These are phyloP conservation scores for Cercophora sp. DNA, from an alignment of 495 filamentous ascomycete genomes.

Conservation along the genomic window DNA sequence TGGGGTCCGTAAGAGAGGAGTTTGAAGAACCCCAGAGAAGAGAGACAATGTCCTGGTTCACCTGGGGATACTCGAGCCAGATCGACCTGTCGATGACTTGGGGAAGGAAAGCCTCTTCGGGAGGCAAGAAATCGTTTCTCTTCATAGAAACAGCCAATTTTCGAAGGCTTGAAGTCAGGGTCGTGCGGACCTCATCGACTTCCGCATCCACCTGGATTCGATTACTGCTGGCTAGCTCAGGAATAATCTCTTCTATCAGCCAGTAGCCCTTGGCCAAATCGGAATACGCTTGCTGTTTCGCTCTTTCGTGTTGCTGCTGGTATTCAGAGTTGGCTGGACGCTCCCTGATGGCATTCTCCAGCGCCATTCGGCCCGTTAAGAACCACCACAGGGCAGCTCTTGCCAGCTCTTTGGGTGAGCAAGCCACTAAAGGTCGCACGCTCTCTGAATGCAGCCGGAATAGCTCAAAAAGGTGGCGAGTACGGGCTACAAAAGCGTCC, in stretches of 20 bases:
- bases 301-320: slow-evolving; percentile 36
- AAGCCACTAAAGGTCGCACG: slow-evolving; percentile 57
- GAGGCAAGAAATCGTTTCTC: slow-evolving; percentile 68
- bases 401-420: slow-evolving; percentile 60
- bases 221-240: slow-evolving; percentile 41
- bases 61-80: slow-evolving; percentile 68
- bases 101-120: slow-evolving; percentile 57
- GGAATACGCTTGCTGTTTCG: slow-evolving; percentile 64
- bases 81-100: slow-evolving; percentile 68
- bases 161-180: slow-evolving; percentile 57
- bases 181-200: slow-evolving; percentile 50
- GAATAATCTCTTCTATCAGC: slow-evolving; percentile 66
- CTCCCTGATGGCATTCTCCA: slow-evolving; percentile 67
- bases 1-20: slow-evolving; percentile 37
- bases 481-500: slow-evolving; percentile 60
- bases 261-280: slow-evolving; percentile 81
- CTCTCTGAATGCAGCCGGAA: slow-evolving; percentile 69
- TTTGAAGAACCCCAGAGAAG: slow-evolving; percentile 60
- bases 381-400: slow-evolving; percentile 85
- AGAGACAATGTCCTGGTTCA: slow-evolving; percentile 62
- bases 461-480: slow-evolving; percentile 61
- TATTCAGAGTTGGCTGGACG: slow-evolving; percentile 47
- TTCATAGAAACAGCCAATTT: slow-evolving; percentile 78
- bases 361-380: slow-evolving; percentile 63
- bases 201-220: slow-evolving; percentile 33